Evolutionary conservation across 2,329 filamentous ascomycete species (phyloP).

Genomic region (Sporothrix humicola): DNA sequence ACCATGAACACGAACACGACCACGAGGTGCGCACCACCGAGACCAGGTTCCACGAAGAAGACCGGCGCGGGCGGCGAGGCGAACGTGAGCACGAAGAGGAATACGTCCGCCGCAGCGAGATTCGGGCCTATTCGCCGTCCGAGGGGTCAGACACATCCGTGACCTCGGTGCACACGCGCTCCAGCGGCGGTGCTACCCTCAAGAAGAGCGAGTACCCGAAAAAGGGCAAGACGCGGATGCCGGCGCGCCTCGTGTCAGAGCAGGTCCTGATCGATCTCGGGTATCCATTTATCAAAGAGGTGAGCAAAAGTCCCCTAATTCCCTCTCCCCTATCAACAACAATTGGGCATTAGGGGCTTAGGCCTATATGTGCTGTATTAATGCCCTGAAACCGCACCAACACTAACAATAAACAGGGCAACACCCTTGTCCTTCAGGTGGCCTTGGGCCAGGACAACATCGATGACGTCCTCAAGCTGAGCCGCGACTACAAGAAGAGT

Average conservation of each 20-base stretch:
- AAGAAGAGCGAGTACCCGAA: conserved; percentile 69
- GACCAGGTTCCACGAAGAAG: conserved; percentile 52
- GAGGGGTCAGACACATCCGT: conserved; percentile 41
- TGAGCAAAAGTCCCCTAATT: conserved; percentile 48
- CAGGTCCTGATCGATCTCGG: conserved; percentile 81
- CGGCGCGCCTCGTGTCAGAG: conserved; percentile 77
- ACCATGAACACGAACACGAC: background rate
- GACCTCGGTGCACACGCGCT: conserved; percentile 50
- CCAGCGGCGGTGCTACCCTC: conserved; percentile 46
- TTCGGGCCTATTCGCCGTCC: background rate
- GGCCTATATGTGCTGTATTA: background rate
- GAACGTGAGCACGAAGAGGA: conserved; percentile 40
- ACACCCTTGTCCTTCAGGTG: conserved; percentile 79
- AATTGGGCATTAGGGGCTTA: background rate
- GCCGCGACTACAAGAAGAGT: conserved; percentile 75
- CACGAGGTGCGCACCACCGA: conserved; percentile 46
- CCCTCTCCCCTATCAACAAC: background rate
- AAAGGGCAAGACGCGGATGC: conserved; percentile 89
- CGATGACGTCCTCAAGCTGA: conserved; percentile 83
- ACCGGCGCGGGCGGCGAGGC: conserved; percentile 46
- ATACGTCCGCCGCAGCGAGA: background rate
- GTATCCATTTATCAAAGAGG: conserved; percentile 87
- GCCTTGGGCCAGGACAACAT: conserved; percentile 90
- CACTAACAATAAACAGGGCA: conserved; percentile 60
- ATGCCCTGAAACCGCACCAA: background rate